Evolutionary conservation across 2,329 filamentous ascomycete species (phyloP), one percentile per base, ranked within the genome.

Genomic region (Seiridium unicorne): DNA sequence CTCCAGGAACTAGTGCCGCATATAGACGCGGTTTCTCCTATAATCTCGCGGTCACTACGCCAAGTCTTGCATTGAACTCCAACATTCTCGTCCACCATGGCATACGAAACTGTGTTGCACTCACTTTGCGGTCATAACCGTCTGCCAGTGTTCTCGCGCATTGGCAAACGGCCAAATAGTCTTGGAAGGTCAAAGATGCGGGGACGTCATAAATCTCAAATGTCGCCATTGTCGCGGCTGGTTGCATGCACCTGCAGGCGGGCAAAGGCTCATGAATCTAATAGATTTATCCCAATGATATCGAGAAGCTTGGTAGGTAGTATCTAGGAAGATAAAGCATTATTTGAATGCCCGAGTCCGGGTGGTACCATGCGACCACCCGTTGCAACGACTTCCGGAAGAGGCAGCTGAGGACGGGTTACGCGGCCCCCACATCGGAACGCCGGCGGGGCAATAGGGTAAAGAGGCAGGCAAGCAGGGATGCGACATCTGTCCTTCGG

Each of bases 41-140:
- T 34, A 13, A 11, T 42, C 4, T 31, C 2, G 9, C 10, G 8
- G 38, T 44, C 7, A 26, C 6, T 42, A 31, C 44, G 36, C 11
- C 18, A 13, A 38, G 7, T 8, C 11, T 1, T 54, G 9, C 13
- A 3, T 42, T 13, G 51, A 26, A 26, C 18, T 26, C 18, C 18
- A 26, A 26, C 18, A 26, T 26, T 26, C 18, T 26, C 18, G 18
- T 26, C 18, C 18, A 26, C 18, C 18, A 26, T 26, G 18, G 18
- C 18, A 26, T 26, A 26, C 18, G 18, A 26, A 13, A 26, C 13
- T 7, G 5, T 44, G 38, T 31, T 5, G 8, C 5, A 44, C 53
- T 44, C 5, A 55, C 53, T 38, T 57, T 57, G 42, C 55, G 55
- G n/a, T 57, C 55, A 57, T 57, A 57, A 10, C 55, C 55, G 18